Evolutionary conservation across 768 basidiomycete genomes (phyloP).

Genomic region (Trametes cinnabarina): DNA sequence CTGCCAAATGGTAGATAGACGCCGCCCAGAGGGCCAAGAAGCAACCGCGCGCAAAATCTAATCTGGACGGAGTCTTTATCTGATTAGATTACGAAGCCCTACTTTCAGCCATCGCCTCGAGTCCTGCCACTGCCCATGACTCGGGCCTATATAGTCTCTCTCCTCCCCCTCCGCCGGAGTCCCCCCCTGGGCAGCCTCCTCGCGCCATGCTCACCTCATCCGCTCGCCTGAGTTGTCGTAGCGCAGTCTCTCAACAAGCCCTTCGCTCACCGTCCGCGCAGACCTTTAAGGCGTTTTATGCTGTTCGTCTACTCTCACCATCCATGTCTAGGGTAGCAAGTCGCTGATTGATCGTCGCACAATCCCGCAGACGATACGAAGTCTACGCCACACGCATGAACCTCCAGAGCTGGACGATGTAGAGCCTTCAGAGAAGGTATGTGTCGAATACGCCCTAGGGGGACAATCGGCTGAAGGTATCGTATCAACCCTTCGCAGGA

Average conservation of each 20-base stretch:
- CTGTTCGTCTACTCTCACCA: slow-evolving; percentile 20
- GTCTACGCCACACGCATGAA: slow-evolving; percentile 20
- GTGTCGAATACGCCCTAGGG: not conserved
- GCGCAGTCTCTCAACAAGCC: not conserved
- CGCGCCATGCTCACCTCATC: slow-evolving; percentile 19
- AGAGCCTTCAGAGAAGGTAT: slow-evolving; percentile 31
- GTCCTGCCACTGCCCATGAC: slow-evolving; percentile 8
- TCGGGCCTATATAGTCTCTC: slow-evolving; percentile 14
- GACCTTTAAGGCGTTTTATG: slow-evolving; percentile 34
- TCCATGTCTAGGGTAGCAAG: not conserved
- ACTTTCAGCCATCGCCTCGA: not conserved
- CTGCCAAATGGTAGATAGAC: slow-evolving; percentile 15
- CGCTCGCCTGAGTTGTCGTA: slow-evolving; percentile 6
- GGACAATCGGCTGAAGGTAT: not conserved
- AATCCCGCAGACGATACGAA: slow-evolving; percentile 28
- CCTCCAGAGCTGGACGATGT: slow-evolving; percentile 26
- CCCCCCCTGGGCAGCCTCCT: slow-evolving; percentile 2
- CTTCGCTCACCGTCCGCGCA: slow-evolving; percentile 25
- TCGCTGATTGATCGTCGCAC: not conserved
- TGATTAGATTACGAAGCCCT: slow-evolving; percentile 9
- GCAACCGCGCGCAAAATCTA: slow-evolving; percentile 1
- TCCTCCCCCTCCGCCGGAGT: not conserved
- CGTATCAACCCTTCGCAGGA: slow-evolving; percentile 56
- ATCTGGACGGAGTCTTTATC: slow-evolving; percentile 8
- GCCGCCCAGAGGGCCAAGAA: slow-evolving; percentile 10